A percentile compares a stretch with the other conserved stretches of the same genome.
These are phyloP conservation scores for Pleurotus tuber-regium DNA, from an alignment of 768 basidiomycete species.

Conservation along the genomic window DNA sequence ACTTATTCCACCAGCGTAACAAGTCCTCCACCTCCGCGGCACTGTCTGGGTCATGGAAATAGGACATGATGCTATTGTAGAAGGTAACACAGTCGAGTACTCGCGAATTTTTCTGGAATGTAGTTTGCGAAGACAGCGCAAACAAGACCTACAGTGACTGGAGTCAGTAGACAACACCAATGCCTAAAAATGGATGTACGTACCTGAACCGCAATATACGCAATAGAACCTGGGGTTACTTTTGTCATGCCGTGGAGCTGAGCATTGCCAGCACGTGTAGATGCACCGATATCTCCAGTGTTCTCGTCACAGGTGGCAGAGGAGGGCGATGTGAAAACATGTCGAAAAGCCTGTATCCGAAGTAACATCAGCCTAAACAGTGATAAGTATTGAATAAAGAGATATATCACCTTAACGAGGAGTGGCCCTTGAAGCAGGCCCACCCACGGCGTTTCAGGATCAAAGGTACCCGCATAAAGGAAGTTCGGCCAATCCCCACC, in stretches of 20 bases:
- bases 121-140: slow-evolving; percentile 3
- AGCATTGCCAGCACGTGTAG: slow-evolving; percentile 9
- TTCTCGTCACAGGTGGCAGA: not conserved
- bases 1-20: slow-evolving; percentile 11
- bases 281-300: not conserved
- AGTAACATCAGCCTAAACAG: not conserved
- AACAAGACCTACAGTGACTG: slow-evolving; percentile 1
- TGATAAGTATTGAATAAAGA: not conserved
- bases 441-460: not conserved
- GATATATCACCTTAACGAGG: not conserved
- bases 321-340: not conserved
- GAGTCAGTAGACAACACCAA: not conserved
- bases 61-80: slow-evolving; percentile 6
- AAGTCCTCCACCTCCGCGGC: slow-evolving; percentile 4
- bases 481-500: not conserved
- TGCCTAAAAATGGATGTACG: not conserved
- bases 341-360: not conserved
- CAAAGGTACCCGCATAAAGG: not conserved
- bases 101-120: not conserved
- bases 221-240: slow-evolving; percentile 10
- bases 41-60: slow-evolving; percentile 6
- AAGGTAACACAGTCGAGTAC: slow-evolving; percentile 1
- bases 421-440: not conserved
- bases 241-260: slow-evolving; percentile 11
- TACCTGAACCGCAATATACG: slow-evolving; percentile 11